Base-by-base conservation (phyloP, 768 basidiomycete species). In the Phaeolepiota aurea region DNA sequence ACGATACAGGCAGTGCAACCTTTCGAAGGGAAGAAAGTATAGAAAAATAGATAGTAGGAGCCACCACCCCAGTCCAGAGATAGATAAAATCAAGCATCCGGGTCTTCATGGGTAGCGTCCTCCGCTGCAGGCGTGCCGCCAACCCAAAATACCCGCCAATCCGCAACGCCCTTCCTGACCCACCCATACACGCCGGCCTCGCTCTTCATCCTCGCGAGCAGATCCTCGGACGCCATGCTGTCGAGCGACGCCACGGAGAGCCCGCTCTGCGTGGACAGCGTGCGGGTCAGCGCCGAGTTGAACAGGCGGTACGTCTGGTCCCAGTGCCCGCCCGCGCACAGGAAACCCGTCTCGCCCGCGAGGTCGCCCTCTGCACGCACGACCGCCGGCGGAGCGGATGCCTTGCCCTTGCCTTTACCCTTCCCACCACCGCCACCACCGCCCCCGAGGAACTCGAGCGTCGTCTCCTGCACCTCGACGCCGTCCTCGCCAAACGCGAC, bases 81-180 rank as follows among this genome's bases (percentile, higher is more conserved):
- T n/a, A n/a, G n/a, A n/a, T n/a, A n/a, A n/a, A n/a, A n/a, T n/a
- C n/a, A n/a, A n/a, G n/a, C n/a, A n/a, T n/a, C n/a, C n/a, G n/a
- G n/a, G n/a, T n/a, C n/a, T n/a, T n/a, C n/a, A n/a, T n/a, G n/a
- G n/a, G n/a, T n/a, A n/a, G n/a, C n/a, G n/a, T n/a, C n/a, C n/a
- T n/a, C n/a, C n/a, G n/a, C n/a, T n/a, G n/a, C n/a, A n/a, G 54
- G 58, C 48, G 62, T 63, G 15, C 84, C 84, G 0, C 87, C 87
- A 7, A 88, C 61, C 87, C 87, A 91, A 53, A 90, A 79, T 10
- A 90, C 74, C 15, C 87, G 66, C 73, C 79, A 91, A 52, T 91
- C 87, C 40, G 78, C 74, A 3, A 66, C 46, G 12, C 81, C 87
- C 52, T 81, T 87, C 49, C 76, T 62, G 59, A 77, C 70, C 87